These are phyloP conservation scores for Scedosporium dehoogii DNA, from an alignment of 2,329 filamentous ascomycete species.

Conservation along the genomic window DNA sequence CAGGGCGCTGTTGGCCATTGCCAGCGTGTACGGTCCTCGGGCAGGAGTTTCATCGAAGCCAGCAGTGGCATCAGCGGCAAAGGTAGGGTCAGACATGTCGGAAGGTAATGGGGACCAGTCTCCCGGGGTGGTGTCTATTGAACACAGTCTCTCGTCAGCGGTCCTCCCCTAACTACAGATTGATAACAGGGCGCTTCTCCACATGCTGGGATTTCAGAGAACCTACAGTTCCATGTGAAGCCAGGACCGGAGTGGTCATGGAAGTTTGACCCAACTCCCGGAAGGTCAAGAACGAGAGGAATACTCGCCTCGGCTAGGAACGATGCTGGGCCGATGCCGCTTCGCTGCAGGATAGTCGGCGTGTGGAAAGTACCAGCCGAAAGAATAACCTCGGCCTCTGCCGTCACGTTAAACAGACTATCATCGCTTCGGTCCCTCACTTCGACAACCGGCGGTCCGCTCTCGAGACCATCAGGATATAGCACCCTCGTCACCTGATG, in stretches of 20 bases:
- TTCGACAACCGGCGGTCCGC: constrained; percentile 10
- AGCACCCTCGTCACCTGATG: constrained; percentile 19
- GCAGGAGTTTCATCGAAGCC: constrained; percentile 20
- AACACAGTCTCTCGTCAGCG: not conserved
- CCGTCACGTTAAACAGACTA: constrained; percentile 1
- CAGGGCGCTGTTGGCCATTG: constrained; percentile 19
- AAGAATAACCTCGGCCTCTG: constrained; percentile 31
- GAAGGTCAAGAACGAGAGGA: constrained; percentile 31
- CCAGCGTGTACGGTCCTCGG: constrained; percentile 25
- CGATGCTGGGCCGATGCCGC: constrained; percentile 31
- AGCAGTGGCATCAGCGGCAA: constrained; percentile 15
- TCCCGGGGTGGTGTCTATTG: not conserved
- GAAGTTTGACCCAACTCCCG: constrained; percentile 48
- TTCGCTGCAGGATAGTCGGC: constrained; percentile 39
- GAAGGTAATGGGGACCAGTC: not conserved
- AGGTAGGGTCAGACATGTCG: constrained; percentile 1
- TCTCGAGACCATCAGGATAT: constrained; percentile 8
- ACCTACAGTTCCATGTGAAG: constrained; percentile 11
- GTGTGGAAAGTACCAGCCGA: constrained; percentile 38
- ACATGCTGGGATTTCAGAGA: no score
- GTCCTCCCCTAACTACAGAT: not conserved
- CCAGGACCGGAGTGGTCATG: constrained; percentile 38
- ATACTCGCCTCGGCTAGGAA: constrained; percentile 31
- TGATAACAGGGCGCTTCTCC: not conserved
- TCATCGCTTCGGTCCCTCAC: constrained; percentile 11